Evolutionary conservation across 2,329 filamentous ascomycete species (phyloP).

Genomic region (Gaeumannomyces sp.): DNA sequence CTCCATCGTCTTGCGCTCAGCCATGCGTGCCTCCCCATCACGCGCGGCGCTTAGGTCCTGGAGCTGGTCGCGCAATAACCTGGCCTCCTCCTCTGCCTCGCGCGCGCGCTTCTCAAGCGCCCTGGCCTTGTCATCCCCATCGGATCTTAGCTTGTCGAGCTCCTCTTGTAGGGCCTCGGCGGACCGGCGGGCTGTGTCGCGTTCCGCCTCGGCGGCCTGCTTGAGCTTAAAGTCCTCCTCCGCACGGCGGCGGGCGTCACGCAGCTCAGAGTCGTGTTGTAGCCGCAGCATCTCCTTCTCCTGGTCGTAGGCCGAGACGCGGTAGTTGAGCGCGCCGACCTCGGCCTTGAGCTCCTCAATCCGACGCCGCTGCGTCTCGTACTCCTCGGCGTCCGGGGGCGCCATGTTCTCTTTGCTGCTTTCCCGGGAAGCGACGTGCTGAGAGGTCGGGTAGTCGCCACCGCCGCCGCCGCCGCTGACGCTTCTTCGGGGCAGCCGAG

Average conservation of each 20-base stretch:
- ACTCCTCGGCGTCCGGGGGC: constrained; percentile 51
- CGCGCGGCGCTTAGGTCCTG: constrained; percentile 61
- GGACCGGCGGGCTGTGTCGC: constrained; percentile 42
- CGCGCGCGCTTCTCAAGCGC: constrained; percentile 64
- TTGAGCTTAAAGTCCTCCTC: constrained; percentile 74
- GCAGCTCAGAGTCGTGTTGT: constrained; percentile 75
- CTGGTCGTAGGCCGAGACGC: constrained; percentile 78
- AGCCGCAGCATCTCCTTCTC: constrained; percentile 76
- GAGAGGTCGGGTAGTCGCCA: constrained; percentile 20
- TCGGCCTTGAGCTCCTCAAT: constrained; percentile 83
- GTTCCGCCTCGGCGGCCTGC: constrained; percentile 52
- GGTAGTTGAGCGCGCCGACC: constrained; percentile 80
- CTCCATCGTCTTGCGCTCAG: constrained; percentile 48
- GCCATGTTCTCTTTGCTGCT: constrained; percentile 56
- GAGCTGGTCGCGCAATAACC: constrained; percentile 69
- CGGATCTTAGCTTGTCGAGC: constrained; percentile 44
- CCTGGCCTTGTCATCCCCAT: constrained; percentile 49
- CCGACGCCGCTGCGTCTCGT: constrained; percentile 49
- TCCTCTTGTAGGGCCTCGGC: constrained; percentile 45
- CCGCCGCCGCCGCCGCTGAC: neutral
- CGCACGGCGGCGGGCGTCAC: constrained; percentile 72
- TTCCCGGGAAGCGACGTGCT: constrained; percentile 44
- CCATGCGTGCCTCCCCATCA: constrained; percentile 62
- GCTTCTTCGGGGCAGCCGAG: neutral
- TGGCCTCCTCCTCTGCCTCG: constrained; percentile 66